Percentiles rank a stretch among this genome's conserved stretches.
phyloP scores from a whole-genome alignment of 2,329 filamentous ascomycete species.

The Cladosporium sp. region DNA sequence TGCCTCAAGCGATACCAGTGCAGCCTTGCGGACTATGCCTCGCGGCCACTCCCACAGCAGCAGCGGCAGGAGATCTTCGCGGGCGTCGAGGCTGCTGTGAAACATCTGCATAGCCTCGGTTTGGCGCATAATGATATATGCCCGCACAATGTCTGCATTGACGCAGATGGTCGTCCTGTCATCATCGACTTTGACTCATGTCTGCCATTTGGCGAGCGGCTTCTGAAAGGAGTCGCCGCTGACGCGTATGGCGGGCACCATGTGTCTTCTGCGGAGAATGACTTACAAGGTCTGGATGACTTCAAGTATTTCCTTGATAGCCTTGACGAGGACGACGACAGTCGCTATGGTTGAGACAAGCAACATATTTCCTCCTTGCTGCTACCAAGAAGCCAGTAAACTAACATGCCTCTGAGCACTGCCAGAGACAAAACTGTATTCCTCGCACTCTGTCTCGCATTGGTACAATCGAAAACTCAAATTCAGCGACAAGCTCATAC shows the following conservation, averaged over 20 bases:
- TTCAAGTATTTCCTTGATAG: conserved; percentile 14
- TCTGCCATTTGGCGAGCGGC: conserved; percentile 32
- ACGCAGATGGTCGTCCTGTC: conserved; percentile 34
- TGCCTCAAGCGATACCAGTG: conserved; percentile 34
- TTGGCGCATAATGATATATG: conserved; percentile 44
- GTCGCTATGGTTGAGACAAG: background rate
- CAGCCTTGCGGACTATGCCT: conserved; percentile 30
- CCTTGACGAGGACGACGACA: background rate
- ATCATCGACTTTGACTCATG: conserved; percentile 45
- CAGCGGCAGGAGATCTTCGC: conserved; percentile 29
- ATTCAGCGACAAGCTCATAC: background rate
- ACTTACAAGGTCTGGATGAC: conserved; percentile 21
- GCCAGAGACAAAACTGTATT: background rate
- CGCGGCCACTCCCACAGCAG: conserved; percentile 26
- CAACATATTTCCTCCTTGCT: background rate
- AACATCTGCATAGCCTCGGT: conserved; percentile 41
- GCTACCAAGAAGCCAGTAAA: background rate
- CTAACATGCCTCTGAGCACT: background rate
- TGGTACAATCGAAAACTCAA: background rate
- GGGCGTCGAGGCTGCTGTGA: conserved; percentile 34
- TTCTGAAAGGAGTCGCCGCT: conserved; percentile 33
- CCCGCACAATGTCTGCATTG: conserved; percentile 41
- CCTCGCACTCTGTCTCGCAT: background rate
- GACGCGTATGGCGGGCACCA: conserved; percentile 20
- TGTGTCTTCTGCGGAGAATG: conserved; percentile 30